phyloP scores from a whole-genome alignment of 257 asterid species.

The Penstemon davidsonii region DNA sequence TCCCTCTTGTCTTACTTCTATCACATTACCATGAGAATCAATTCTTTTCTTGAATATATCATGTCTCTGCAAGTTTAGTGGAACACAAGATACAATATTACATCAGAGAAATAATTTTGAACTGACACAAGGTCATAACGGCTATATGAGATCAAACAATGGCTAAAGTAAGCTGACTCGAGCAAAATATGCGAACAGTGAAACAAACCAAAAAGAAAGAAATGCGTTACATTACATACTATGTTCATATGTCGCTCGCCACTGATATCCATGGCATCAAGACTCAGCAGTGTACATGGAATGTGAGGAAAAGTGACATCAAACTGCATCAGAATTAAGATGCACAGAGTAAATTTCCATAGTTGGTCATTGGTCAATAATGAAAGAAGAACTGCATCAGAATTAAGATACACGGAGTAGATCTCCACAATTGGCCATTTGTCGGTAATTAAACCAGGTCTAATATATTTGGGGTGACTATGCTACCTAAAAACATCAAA shows the following conservation, averaged over 20 bases:
- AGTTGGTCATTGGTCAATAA: slow-evolving; percentile 4
- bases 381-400: slow-evolving; percentile 6
- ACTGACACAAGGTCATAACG: slow-evolving; percentile 15
- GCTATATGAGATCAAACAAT: slow-evolving; percentile 7
- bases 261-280: slow-evolving; percentile 98
- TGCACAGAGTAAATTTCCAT: slow-evolving; percentile 22
- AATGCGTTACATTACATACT: slow-evolving; percentile 49
- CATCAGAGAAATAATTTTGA: slow-evolving; percentile 17
- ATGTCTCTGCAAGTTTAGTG: slow-evolving; percentile 65
- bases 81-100: slow-evolving; percentile 17
- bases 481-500: slow-evolving; percentile 13
- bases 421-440: slow-evolving; percentile 13
- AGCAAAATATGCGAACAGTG: not conserved
- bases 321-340: slow-evolving; percentile 60
- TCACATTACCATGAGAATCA: slow-evolving; percentile 78
- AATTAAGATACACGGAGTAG: slow-evolving; percentile 23
- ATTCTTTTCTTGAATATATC: slow-evolving; percentile 92
- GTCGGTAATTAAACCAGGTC: slow-evolving; percentile 10
- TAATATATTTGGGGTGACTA: slow-evolving; percentile 12
- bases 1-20: slow-evolving; percentile 74
- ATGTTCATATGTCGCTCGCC: slow-evolving; percentile 96
- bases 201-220: slow-evolving; percentile 21
- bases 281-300: slow-evolving; percentile 88
- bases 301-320: slow-evolving; percentile 84
- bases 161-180: slow-evolving; percentile 16